Conservation (phyloP, 208 protist genomes). For the Eutreptiella sp. region DNA sequence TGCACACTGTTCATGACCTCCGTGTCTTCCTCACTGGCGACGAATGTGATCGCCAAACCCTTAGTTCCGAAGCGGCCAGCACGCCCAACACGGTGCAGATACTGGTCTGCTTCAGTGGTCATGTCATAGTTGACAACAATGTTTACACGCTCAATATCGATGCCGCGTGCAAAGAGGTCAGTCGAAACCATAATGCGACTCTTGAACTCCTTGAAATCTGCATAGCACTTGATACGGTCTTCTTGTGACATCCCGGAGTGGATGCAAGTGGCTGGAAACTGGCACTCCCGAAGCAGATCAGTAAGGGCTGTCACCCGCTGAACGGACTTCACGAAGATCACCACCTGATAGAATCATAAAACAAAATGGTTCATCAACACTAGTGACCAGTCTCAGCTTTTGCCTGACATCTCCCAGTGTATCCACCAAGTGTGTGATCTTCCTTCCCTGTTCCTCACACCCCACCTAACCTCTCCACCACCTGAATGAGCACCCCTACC, state of each 20-base stretch:
- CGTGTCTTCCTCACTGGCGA: slow-evolving; percentile 85
- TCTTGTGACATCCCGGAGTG: slow-evolving; percentile 88
- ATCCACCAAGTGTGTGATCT: too few species aligned
- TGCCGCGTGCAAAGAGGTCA: slow-evolving; percentile 98
- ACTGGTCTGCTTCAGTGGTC: slow-evolving; percentile 90
- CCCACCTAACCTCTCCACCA: too few species aligned
- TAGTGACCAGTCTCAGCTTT: too few species aligned
- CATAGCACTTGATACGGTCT: slow-evolving; percentile 69
- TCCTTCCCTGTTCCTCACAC: too few species aligned
- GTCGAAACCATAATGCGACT: slow-evolving; percentile 97
- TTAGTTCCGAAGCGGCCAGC: slow-evolving; percentile 94
- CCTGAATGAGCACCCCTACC: too few species aligned
- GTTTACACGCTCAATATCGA: slow-evolving; percentile 99
- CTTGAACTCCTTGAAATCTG: slow-evolving; percentile 98
- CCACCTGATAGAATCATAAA: too few species aligned
- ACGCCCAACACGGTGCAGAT: slow-evolving; percentile 94
- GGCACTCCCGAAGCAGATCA: slow-evolving; percentile 83
- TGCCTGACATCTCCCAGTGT: too few species aligned
- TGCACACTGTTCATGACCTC: slow-evolving; percentile 92
- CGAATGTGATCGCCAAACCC: slow-evolving; percentile 97
- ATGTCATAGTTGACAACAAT: slow-evolving; percentile 99
- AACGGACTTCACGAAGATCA: slow-evolving; percentile 97
- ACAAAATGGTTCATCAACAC: too few species aligned
- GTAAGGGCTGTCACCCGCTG: slow-evolving; percentile 87
- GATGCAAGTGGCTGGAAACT: slow-evolving; percentile 94